Evolutionary conservation across 2,329 filamentous ascomycete species (phyloP), one percentile per base, ranked within the genome.

Genomic region (Fusarium equiseti): DNA sequence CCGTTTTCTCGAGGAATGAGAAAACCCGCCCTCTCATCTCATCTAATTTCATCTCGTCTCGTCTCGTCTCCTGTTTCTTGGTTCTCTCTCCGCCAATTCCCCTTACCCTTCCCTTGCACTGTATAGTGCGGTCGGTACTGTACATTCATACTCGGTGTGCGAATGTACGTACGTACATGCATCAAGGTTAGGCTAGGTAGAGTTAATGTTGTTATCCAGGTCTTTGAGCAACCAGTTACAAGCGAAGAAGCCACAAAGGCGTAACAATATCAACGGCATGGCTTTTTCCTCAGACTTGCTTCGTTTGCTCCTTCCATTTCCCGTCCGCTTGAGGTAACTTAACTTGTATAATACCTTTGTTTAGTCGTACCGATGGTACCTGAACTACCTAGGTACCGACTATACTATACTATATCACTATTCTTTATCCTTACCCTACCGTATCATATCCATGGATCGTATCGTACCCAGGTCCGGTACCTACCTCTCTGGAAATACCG

Each of bases 171-270:
- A 38, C 27, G 16, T 51, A 51, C 29, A 61, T 32, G 16, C n/a
- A 38, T 45, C 52, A 48, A 55, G 52, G 52, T 55, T 48, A 44
- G 45, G 26, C 45, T 32, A 38, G 31, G n/a, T 22, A 65, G 44
- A 65, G 42, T 66, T 50, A 29, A 48, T 66, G 43, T 38, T 66
- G 54, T 45, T 66, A 66, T 29, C 62, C 40, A 67, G 63, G 32
- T 20, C 35, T 38, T 67, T 66, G 63, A 62, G 50, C 48, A 43
- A 56, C 64, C 57, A 55, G 56, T 67, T 22, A 32, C 35, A 51
- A 51, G 50, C 49, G 55, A 67, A 56, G 42, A 48, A n/a, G 29
- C n/a, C 46, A 44, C 43, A 51, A 49, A 24, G 27, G 27, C 26
- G 43, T 51, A 22, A 44, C 27, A 61, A 20, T 49, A 61, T 60